Evolutionary conservation across 2,329 filamentous ascomycete species (phyloP), one percentile per base, ranked within the genome.

Genomic region (Fusarium albidum): DNA sequence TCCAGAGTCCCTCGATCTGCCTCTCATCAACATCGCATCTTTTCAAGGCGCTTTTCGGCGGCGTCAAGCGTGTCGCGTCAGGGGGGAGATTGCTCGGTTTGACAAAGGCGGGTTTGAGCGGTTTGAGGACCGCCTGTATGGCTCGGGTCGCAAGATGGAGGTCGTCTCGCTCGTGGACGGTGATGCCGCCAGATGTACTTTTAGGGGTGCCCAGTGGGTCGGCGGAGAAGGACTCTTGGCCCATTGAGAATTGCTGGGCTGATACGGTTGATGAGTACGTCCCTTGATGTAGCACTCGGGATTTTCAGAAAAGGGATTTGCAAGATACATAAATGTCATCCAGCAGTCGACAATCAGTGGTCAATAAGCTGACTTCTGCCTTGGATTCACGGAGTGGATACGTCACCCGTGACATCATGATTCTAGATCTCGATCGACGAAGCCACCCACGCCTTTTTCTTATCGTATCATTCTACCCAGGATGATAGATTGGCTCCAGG

Each of bases 1-100:
- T 55, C 69, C 68, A 71, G 0, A 71, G 33, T 0, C 49, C 62
- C 5, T 69, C 62, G 2, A 71, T 43, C 0, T 57, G 9, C 3
- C 27, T 50, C 38, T 66, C 64, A 7, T 52, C 26, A 8, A 66
- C 48, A 4, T 66, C 21, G 9, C 64, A 68, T 37, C 59, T 39
- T 18, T 50, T 57, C 2, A 38, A 43, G 0, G 55, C 53, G 8
- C 58, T 55, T 0, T 44, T 56, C 2, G 61, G 44, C 0, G 56
- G 45, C 9, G 41, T 57, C 12, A 64, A 51, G 11, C 55, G 35
- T 3, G 57, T 60, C 1, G 61, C 54, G 15, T 38, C 8, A 4
- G 61, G 49, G 1, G 44, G 38, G 1, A 47, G 35, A 12, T 55
- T 52, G 0, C 56, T 41, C 2, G 37, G n/a, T 3, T 64, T 31